Conservation (phyloP, 495 filamentous ascomycete species). For the Filosporella fistucella region DNA sequence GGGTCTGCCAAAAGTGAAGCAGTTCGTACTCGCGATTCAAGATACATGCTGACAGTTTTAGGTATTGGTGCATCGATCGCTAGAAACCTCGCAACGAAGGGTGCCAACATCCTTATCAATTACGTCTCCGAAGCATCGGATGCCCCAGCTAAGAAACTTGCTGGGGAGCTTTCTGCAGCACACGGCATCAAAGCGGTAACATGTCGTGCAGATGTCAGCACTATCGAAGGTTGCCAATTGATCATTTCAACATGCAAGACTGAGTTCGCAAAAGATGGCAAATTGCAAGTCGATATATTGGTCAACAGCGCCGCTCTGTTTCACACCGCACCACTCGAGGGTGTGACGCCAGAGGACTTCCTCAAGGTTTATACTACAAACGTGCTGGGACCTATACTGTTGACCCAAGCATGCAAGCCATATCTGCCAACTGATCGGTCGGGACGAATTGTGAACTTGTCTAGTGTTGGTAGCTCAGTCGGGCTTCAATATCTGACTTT, state of each 20-base stretch:
- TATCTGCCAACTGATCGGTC: constrained; percentile 68
- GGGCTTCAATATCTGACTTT: constrained; percentile 68
- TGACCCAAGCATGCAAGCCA: constrained; percentile 63
- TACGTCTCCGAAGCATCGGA: constrained; percentile 55
- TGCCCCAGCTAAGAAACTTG: constrained; percentile 35
- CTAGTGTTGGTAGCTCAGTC: constrained; percentile 58
- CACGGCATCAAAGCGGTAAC: constrained; percentile 31
- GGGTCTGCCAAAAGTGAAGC: neutral
- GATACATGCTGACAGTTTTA: constrained; percentile 26
- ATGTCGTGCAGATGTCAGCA: constrained; percentile 38
- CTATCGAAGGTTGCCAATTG: constrained; percentile 6
- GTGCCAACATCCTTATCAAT: constrained; percentile 62
- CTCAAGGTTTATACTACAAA: constrained; percentile 70
- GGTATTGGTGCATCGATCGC: constrained; percentile 82
- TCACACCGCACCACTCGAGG: constrained; percentile 50
- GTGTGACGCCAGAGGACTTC: constrained; percentile 56
- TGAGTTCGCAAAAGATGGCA: constrained; percentile 2
- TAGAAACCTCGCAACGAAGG: constrained; percentile 69
- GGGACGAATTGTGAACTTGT: constrained; percentile 77
- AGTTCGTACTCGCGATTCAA: neutral
- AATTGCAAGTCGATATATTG: constrained; percentile 73
- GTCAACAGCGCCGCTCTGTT: constrained; percentile 81
- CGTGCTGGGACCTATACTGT: constrained; percentile 75
- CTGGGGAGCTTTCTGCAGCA: constrained; percentile 11
- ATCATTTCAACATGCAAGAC: neutral